Evolutionary conservation across 108 stramenopile genomes (phyloP), one percentile per base, ranked within the genome.

Genomic region (Skeletonema potamos): DNA sequence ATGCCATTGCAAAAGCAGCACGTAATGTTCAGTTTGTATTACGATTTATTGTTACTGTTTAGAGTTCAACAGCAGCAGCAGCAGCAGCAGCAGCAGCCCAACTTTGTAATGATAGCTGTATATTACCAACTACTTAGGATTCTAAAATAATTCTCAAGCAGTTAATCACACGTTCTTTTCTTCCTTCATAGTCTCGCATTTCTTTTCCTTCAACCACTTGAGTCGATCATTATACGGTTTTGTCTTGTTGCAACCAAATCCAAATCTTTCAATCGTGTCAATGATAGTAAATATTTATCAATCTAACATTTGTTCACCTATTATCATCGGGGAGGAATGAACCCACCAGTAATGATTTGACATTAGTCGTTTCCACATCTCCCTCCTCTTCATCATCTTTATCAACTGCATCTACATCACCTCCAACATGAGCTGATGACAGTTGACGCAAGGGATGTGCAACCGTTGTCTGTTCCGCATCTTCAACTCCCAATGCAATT

Each of bases 111-210:
- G n/a, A 37, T 36, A 10, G 2, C 15, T 46, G 30, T 6, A 76
- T 77, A 32, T 58, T 46, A 22, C 73, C 72, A 54, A 82, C n/a
- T n/a, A n/a, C n/a, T n/a, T n/a, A n/a, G n/a, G n/a, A n/a, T n/a
- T n/a, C n/a, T n/a, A n/a, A n/a, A n/a, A n/a, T n/a, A n/a, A n/a
- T n/a, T n/a, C n/a, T n/a, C n/a, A n/a, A n/a, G n/a, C n/a, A n/a
- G n/a, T 64, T 68, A 82, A 62, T 7, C 81, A 75, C n/a, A 28
- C 76, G 12, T 60, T 22, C 41, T 61, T 72, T n/a, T 75, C 81
- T 70, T 76, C 76, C 62, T 29, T 57, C 48, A 17, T 63, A 3
- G 79, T 48, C 27, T 55, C 46, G 18, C 17, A 26, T 55, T 54
- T 70, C 32, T 61, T 36, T 43, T 37, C 33, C 28, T 32, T 29